phyloP scores from a whole-genome alignment of 352 stramenopile genomes.

The Pythium grandisporangium region DNA sequence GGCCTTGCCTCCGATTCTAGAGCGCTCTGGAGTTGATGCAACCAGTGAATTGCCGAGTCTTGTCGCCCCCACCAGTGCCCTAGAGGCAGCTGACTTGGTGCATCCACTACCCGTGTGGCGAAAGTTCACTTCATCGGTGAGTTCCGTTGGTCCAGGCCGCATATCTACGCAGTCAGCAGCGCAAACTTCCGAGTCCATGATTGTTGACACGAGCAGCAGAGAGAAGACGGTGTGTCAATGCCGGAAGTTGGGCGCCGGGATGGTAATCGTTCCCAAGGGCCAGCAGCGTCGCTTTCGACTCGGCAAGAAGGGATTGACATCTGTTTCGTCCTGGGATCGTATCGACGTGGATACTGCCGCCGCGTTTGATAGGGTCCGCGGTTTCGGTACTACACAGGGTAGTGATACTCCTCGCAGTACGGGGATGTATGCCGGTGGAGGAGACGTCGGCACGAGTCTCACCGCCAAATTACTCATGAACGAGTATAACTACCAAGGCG shows the following conservation, averaged over 20 bases:
- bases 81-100: no score
- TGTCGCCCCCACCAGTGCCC: no score
- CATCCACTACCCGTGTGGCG: not conserved
- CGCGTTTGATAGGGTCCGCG: not conserved
- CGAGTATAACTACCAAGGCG: slow-evolving; percentile 10
- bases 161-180: no score
- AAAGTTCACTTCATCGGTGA: not conserved
- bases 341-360: not conserved
- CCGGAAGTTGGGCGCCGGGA: slow-evolving; percentile 30
- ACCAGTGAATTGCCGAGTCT: no score
- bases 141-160: no score
- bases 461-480: slow-evolving; percentile 13
- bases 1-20: slow-evolving; percentile 2
- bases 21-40: no score
- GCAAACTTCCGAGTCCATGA: not conserved
- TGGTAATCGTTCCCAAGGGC: slow-evolving; percentile 12
- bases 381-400: no score
- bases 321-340: not conserved
- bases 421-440: no score
- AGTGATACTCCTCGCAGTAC: no score
- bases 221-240: slow-evolving; percentile 38
- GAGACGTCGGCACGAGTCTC: no score
- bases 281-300: slow-evolving; percentile 33
- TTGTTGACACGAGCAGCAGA: not conserved
- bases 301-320: slow-evolving; percentile 17